Evolutionary conservation across 1,284 basidiomycete species (phyloP).

Genomic region (Mycosarcoma mackinlayi): DNA sequence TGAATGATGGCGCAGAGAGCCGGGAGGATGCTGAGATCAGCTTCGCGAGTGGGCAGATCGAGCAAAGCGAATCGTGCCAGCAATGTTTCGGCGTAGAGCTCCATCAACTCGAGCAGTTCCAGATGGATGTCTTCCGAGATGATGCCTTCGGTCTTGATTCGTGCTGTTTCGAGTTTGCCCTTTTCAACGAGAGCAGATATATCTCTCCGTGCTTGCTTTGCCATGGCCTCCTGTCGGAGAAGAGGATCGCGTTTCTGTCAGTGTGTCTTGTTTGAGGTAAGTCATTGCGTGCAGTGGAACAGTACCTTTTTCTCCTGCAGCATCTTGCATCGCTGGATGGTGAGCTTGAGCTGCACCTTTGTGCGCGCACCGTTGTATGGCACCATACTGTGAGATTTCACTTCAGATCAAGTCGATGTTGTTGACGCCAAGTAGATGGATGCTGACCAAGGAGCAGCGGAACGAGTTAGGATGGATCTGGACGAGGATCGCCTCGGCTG

Average conservation of each 20-base stretch:
- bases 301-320: slow-evolving; percentile 86
- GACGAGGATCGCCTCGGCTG: slow-evolving; percentile 6
- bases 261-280: neutral
- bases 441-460: neutral
- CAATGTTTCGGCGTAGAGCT: slow-evolving; percentile 92
- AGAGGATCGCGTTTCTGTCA: neutral
- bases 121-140: slow-evolving; percentile 79
- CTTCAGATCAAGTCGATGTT: neutral
- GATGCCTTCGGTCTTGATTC: slow-evolving; percentile 82
- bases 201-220: slow-evolving; percentile 82
- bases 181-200: slow-evolving; percentile 82
- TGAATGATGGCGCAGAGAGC: slow-evolving; percentile 83
- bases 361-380: slow-evolving; percentile 61
- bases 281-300: slow-evolving; percentile 45
- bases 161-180: slow-evolving; percentile 82
- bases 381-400: slow-evolving; percentile 50
- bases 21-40: slow-evolving; percentile 82
- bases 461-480: neutral
- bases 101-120: slow-evolving; percentile 80
- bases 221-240: slow-evolving; percentile 76
- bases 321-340: slow-evolving; percentile 87
- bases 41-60: slow-evolving; percentile 81
- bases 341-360: slow-evolving; percentile 75
- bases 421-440: neutral
- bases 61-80: slow-evolving; percentile 90